Evolutionary conservation across 2,329 filamentous ascomycete species (phyloP), one percentile per base, ranked within the genome.

Genomic region (Fusarium transvaalense): DNA sequence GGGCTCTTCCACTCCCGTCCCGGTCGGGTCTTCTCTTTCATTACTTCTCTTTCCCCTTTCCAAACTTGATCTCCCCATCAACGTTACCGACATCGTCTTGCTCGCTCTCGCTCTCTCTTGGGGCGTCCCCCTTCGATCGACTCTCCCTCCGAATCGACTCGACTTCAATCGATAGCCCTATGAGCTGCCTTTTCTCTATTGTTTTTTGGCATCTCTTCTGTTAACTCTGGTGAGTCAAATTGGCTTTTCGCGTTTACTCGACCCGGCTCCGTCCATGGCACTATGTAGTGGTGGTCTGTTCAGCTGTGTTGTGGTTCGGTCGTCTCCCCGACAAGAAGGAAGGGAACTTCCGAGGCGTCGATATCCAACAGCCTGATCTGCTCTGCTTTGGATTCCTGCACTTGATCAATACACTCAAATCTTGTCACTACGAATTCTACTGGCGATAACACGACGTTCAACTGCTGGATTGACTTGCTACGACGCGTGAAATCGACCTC

Each of bases 41-140:
- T 61, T 62, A 56, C 59, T 62, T 62, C 59, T 52, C 63, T 71
- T 69, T 72, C 70, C 72, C 70, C 66, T 74, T 74, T 62, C 68
- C 43, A 69, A 69, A 64, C 71, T 65, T 64, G 62, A 60, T 71
- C 69, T 68, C 58, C 63, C 59, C 68, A 71, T 72, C 68, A 68
- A 71, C 68, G 62, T 69, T 58, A 64, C 60, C 60, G 61, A 64
- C 56, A 38, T 54, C 60, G 56, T 64, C 60, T 61, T 50, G 38
- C 62, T 69, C 59, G 58, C 52, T 41, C 62, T 69, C 58, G 63
- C 53, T 68, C 51, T 59, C 54, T 61, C 43, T 54, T 45, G 64
- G 59, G 68, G 67, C 46, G 48, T 39, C 61, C 59, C 62, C 66
- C 58, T 69, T 69, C 66, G 66, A 66, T 54, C 65, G 66, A 51